Evolutionary conservation across 257 asterid species (phyloP).

Genomic region (Sherardia arvensis): DNA sequence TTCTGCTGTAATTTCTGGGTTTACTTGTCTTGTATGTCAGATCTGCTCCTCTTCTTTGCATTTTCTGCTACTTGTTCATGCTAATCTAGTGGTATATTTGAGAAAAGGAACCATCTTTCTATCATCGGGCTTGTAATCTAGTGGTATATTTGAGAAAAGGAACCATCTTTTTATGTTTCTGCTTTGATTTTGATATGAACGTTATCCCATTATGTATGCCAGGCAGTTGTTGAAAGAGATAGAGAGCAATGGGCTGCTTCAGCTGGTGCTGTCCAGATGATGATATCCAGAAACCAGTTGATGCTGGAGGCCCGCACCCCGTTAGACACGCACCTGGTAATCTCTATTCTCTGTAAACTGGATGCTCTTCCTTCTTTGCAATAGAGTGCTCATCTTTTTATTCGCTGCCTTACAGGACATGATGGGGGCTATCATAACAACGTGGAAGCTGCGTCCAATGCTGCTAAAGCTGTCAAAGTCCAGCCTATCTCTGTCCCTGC

Average conservation of each 20-base stretch:
- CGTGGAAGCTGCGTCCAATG: constrained; percentile 45
- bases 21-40: background rate
- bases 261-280: constrained; percentile 61
- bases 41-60: background rate
- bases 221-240: constrained; percentile 4
- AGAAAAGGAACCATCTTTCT: too few species aligned
- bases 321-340: constrained; percentile 54
- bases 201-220: background rate
- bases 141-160: too few species aligned
- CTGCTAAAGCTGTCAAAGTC: constrained; percentile 42
- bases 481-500: constrained; percentile 72
- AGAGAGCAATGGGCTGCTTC: constrained; percentile 55
- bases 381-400: background rate
- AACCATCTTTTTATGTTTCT: background rate
- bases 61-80: background rate
- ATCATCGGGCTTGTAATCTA: background rate
- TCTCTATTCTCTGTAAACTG: constrained; percentile 4
- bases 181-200: background rate
- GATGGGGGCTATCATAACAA: constrained; percentile 42
- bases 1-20: background rate
- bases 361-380: background rate
- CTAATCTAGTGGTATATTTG: background rate
- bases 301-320: constrained; percentile 45
- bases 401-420: constrained; percentile 26
- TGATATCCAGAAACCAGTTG: constrained; percentile 43